These are phyloP conservation scores for Lasiosphaeria hispida DNA, from an alignment of 495 filamentous ascomycete species.

Conservation along the genomic window DNA sequence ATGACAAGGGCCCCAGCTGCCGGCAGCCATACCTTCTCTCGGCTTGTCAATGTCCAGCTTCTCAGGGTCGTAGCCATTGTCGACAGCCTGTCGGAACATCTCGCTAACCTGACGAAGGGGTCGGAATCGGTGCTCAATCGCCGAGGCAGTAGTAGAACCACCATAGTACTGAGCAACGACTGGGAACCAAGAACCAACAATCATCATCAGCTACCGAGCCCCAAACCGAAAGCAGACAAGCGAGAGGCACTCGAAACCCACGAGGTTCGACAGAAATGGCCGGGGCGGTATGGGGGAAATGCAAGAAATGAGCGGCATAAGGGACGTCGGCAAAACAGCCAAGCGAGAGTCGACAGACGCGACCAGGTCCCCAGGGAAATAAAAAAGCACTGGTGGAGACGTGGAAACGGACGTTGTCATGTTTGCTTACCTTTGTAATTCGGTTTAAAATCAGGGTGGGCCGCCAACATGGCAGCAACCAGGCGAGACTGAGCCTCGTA, in stretches of 20 bases:
- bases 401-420: background rate
- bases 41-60: slow-evolving; percentile 1
- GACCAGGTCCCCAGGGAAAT: no score
- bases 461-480: slow-evolving; percentile 50
- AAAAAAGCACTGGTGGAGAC: background rate
- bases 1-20: background rate
- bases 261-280: no score
- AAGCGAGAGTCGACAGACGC: no score
- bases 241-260: no score
- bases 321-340: no score
- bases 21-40: slow-evolving; percentile 13
- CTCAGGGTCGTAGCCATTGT: slow-evolving; percentile 31
- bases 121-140: slow-evolving; percentile 47
- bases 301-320: background rate
- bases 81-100: slow-evolving; percentile 49
- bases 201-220: slow-evolving; percentile 2
- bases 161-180: slow-evolving; percentile 34
- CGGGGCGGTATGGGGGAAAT: background rate
- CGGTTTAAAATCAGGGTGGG: slow-evolving; percentile 40
- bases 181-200: slow-evolving; percentile 21
- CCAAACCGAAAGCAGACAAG: background rate
- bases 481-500: slow-evolving; percentile 50
- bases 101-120: slow-evolving; percentile 36
- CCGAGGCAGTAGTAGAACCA: slow-evolving; percentile 30
- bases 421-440: slow-evolving; percentile 47